Evolutionary conservation across 208 protist species (phyloP).

Genomic region (Leishmania turanica): DNA sequence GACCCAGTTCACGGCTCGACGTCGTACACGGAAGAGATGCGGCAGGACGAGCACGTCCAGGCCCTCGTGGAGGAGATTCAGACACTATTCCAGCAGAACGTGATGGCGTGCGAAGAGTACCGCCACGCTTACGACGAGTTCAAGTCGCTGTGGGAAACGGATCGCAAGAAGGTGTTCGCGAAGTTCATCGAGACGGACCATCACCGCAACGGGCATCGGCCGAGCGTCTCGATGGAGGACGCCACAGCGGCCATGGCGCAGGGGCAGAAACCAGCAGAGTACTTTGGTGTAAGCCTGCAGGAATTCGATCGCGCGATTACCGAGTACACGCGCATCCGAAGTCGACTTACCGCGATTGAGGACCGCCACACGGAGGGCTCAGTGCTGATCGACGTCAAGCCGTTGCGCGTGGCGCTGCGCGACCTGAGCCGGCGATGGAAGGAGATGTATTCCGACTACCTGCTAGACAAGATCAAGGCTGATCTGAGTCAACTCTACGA

Average conservation of each 20-base stretch:
- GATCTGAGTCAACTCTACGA: constrained; percentile 84
- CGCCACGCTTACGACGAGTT: constrained; percentile 86
- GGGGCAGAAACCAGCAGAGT: constrained; percentile 61
- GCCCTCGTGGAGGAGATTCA: constrained; percentile 72
- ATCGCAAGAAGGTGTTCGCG: constrained; percentile 88
- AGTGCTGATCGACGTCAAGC: constrained; percentile 95
- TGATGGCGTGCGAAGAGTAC: constrained; percentile 84
- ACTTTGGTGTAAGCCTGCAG: constrained; percentile 90
- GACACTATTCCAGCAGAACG: constrained; percentile 73
- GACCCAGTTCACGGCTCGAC: constrained; percentile 45
- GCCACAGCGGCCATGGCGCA: constrained; percentile 24
- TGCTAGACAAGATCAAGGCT: constrained; percentile 90
- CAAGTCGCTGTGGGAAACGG: constrained; percentile 92
- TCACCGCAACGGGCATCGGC: constrained; percentile 17
- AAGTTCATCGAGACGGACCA: constrained; percentile 83
- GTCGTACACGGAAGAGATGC: constrained; percentile 64
- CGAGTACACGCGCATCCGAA: constrained; percentile 90
- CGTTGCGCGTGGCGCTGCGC: constrained; percentile 93
- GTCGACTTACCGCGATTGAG: constrained; percentile 85
- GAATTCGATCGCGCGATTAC: constrained; percentile 95
- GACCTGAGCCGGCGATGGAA: constrained; percentile 95
- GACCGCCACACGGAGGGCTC: constrained; percentile 91
- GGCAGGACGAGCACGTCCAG: constrained; percentile 62
- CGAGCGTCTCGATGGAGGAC: constrained; percentile 61
- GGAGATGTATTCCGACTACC: constrained; percentile 94